A percentile compares a stretch with the other conserved stretches of the same genome.
Evolutionary conservation across 345 rosid genomes (phyloP).

Genomic region (Boechera divaricarpa): DNA sequence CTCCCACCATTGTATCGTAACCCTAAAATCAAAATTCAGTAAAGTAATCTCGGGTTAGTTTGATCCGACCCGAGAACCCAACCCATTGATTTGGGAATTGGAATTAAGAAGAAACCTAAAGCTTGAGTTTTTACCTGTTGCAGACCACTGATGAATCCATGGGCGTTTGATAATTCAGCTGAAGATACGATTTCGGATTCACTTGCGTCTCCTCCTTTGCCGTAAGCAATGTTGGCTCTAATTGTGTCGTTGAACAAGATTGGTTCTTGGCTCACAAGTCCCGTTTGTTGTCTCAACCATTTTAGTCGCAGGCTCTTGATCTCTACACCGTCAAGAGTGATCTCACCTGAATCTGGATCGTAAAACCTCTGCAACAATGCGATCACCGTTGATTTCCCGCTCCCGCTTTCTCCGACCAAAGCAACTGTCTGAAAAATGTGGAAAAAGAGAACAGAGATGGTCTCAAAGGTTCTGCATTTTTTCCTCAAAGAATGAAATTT

Average conservation of each 20-base stretch:
- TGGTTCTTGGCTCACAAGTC: constrained; percentile 88
- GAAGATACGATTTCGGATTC: constrained; percentile 82
- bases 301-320: constrained; percentile 59
- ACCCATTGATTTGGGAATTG: constrained; percentile 15
- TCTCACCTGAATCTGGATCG: constrained; percentile 76
- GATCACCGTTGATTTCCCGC: constrained; percentile 86
- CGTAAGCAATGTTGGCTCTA: constrained; percentile 83
- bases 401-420: constrained; percentile 87
- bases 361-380: constrained; percentile 81
- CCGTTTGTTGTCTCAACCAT: constrained; percentile 88
- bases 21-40: constrained; percentile 49
- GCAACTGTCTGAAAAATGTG: constrained; percentile 69
- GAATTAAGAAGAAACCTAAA: constrained; percentile 10
- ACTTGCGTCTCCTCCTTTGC: constrained; percentile 68
- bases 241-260: constrained; percentile 71
- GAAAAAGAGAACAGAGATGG: neutral
- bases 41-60: constrained; percentile 12
- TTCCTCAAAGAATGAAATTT: neutral
- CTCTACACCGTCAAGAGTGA: constrained; percentile 72
- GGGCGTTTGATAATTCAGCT: constrained; percentile 78
- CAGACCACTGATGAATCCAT: constrained; percentile 73
- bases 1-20: constrained; percentile 70
- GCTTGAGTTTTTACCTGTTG: constrained; percentile 59
- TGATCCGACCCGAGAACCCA: constrained; percentile 52
- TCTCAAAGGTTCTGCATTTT: constrained; percentile 1